Evolutionary conservation across 805 yeast species (phyloP), one percentile per base, ranked within the genome.

Genomic region (Metschnikowia corniflorae): DNA sequence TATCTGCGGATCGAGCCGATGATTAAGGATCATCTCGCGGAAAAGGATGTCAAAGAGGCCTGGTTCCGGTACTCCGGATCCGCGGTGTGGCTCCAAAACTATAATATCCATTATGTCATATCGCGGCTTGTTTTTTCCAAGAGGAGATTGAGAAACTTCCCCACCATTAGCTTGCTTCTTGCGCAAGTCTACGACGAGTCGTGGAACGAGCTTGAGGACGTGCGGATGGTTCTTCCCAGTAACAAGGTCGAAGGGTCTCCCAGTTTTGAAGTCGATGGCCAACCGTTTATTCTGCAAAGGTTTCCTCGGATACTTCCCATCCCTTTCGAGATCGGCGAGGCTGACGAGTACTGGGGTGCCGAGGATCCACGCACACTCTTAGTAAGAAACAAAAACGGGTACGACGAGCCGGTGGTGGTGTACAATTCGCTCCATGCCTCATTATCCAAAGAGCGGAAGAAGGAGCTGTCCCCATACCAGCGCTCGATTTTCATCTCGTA

Each of bases 351-450:
- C 37, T 46, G 41, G 7, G 79, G 80, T 0, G 73, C 79, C 2
- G 77, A 73, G 50, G 77, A 73, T 44, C 77, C 80, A 1, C 57
- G 77, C 20, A 50, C 73, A 21, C 42, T 69, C 6, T 37, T 65
- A 10, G 58, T 61, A 2, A 51, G 44, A 19, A 59, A 61, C 37
- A 50, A 50, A 28, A 50, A 50, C 17, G 70, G 69, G 7, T 50
- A 49, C 29, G 64, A 63, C 22, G 78, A 74, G 39, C 80, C 80
- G 1, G 50, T 73, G 12, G 57, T 74, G 18, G 50, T 71, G 4
- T 73, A 63, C 54, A 73, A 71, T 40, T 57, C 65, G 5, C 44
- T 46, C 26, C 33, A 57, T 43, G 34, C 25, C 5, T 33, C 36
- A 15, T 20, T 25, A 6, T 28, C 22, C 15, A 12, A 9, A 4